Evolutionary conservation across 331 rosid species (phyloP).

Genomic region (Ulmus americana): DNA sequence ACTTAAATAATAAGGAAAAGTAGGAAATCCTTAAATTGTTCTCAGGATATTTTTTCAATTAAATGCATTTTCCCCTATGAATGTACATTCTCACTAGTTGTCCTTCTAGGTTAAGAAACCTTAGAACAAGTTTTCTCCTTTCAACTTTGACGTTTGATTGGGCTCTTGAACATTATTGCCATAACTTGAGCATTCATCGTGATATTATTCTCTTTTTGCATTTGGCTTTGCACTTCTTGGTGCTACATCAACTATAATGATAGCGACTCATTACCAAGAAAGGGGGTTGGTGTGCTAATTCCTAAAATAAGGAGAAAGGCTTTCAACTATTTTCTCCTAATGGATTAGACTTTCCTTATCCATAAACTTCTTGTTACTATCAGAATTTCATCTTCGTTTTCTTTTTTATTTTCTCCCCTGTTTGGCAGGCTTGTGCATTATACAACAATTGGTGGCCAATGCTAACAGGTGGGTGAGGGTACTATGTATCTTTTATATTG

Average conservation of each 20-base stretch:
- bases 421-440: slow-evolving; percentile 80
- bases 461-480: slow-evolving; percentile 64
- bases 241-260: not conserved
- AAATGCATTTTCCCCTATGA: too few species aligned
- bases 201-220: not conserved
- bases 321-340: not conserved
- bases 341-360: slow-evolving; percentile 9
- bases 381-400: not conserved
- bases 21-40: too few species aligned
- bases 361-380: not conserved
- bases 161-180: slow-evolving; percentile 1
- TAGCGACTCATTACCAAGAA: not conserved
- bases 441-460: slow-evolving; percentile 97
- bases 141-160: not conserved
- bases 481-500: not conserved
- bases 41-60: not conserved
- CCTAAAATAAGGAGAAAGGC: not conserved
- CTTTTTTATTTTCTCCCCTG: not conserved
- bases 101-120: too few species aligned
- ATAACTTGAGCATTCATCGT: not conserved
- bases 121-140: not conserved
- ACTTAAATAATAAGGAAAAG: too few species aligned
- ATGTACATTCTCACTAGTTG: too few species aligned
- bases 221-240: not conserved
- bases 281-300: not conserved